Conservation (phyloP, 208 protist species). For the Endotrypanum monterogeii region DNA sequence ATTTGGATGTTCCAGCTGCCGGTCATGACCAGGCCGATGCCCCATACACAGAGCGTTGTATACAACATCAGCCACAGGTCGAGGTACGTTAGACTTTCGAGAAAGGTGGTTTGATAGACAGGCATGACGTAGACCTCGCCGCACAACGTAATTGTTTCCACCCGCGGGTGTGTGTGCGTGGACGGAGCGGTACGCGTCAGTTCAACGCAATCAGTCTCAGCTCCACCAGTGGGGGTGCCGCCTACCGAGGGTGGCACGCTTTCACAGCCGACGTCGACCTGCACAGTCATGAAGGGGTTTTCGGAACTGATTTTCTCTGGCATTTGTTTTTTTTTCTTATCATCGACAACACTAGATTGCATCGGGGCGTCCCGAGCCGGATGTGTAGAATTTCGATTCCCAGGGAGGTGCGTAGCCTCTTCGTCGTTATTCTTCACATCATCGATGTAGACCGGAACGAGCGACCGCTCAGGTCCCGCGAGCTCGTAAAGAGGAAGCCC, state of each 20-base stretch:
- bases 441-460: constrained; percentile 18
- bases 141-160: constrained; percentile 54
- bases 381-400: too few relatives aligned
- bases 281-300: constrained; percentile 1
- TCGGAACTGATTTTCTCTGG: background rate
- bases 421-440: background rate
- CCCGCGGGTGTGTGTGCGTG: constrained; percentile 37
- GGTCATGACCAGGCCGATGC: constrained; percentile 47
- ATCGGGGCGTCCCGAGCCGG: background rate
- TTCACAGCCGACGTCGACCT: constrained; percentile 1
- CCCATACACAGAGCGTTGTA: constrained; percentile 55
- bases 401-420: background rate
- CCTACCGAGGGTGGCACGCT: background rate
- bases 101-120: constrained; percentile 54
- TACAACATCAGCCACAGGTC: constrained; percentile 55
- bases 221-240: background rate
- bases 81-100: constrained; percentile 48
- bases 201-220: constrained; percentile 4
- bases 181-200: constrained; percentile 11
- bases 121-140: constrained; percentile 57
- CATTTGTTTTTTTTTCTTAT: background rate
- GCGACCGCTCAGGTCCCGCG: constrained; percentile 4
- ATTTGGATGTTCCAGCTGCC: constrained; percentile 58
- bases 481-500: constrained; percentile 11
- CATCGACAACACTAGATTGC: background rate